Base-by-base conservation (phyloP, 805 yeast genomes). In the Teunomyces gatunensis region DNA sequence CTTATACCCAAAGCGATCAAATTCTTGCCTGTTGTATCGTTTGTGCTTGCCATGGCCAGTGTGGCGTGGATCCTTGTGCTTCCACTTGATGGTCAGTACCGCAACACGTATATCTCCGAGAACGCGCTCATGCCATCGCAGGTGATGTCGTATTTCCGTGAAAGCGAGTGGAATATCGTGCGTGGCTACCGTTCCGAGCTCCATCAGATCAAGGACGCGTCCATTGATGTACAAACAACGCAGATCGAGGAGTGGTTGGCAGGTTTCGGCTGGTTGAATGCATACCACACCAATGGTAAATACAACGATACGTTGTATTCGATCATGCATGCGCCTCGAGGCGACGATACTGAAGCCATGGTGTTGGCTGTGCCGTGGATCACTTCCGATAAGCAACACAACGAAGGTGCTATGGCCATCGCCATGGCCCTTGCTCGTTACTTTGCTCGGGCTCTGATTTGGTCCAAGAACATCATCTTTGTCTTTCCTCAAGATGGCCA, bases 121-220 rank as follows among this genome's bases (percentile, higher is more conserved):
- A 94, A 94, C 67, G 99, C 99, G 28, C 73, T 94, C 63, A 84
- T 94, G 88, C 97, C 99, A 6, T 91, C 96, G 0, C 98, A 94
- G 64, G 98, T 94, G 2, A 84, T 85, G 56, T 84, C 95, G 20
- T 90, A 89, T 62, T 94, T 88, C 64, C 77, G 97, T 47, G 98
- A 92, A 60, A 81, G 89, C 35, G 98, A 94, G 63, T 94, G 98
- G 97, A 89, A 91, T 58, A 73, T 87, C 47, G 80, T 89, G 28
- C 74, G 98, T 48, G 99, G 97, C 0, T 89, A 84, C 60, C 77
- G 96, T 50, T 78, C 77, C 37, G 87, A 84, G 53, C 59, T 79
- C 45, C 62, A 48, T 58, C 69, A 66, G 56, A 80, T 62, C 67
- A 74, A 53, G 46, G 49, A 57, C 17, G 48, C 49, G 4, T 33